Percentiles rank a stretch among this genome's conserved stretches.
Conservation (phyloP, 148 eudicot genomes). For the Cornus florida region DNA sequence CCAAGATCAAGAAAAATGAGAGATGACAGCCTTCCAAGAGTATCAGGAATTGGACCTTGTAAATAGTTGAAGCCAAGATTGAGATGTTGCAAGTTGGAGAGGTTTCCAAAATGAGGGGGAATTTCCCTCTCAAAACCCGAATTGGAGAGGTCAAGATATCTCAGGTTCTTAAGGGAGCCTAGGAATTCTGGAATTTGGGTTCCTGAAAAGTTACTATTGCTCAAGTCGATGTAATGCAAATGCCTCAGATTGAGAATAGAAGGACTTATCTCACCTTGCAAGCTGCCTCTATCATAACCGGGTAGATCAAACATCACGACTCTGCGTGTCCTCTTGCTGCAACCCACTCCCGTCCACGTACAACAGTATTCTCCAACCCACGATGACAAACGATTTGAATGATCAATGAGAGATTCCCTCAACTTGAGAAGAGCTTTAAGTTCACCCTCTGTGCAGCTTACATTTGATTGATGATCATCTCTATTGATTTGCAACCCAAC, state of each 20-base stretch:
- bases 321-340: too few relatives aligned
- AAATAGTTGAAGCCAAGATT: too few relatives aligned
- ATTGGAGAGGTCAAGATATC: slow-evolving; percentile 29
- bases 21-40: slow-evolving; percentile 16
- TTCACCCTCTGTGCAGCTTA: neutral
- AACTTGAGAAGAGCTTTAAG: neutral
- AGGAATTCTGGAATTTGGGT: slow-evolving; percentile 29
- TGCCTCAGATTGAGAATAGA: neutral
- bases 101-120: neutral
- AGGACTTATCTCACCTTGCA: too few relatives aligned
- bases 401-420: neutral
- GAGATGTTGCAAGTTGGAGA: too few relatives aligned
- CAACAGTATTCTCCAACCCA: too few relatives aligned
- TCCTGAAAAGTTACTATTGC: slow-evolving; percentile 23
- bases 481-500: too few relatives aligned
- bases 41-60: too few relatives aligned
- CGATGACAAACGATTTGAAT: too few relatives aligned
- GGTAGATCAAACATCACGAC: too few relatives aligned
- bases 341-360: too few relatives aligned
- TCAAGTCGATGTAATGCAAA: slow-evolving; percentile 35
- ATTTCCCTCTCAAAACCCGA: slow-evolving; percentile 12
- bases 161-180: slow-evolving; percentile 17
- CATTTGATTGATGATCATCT: neutral
- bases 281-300: too few relatives aligned
- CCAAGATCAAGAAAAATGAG: neutral